Evolutionary conservation across 176 grass and related monocot genomes (phyloP), one percentile per base, ranked within the genome.

Genomic region (Oryza coarctata): DNA sequence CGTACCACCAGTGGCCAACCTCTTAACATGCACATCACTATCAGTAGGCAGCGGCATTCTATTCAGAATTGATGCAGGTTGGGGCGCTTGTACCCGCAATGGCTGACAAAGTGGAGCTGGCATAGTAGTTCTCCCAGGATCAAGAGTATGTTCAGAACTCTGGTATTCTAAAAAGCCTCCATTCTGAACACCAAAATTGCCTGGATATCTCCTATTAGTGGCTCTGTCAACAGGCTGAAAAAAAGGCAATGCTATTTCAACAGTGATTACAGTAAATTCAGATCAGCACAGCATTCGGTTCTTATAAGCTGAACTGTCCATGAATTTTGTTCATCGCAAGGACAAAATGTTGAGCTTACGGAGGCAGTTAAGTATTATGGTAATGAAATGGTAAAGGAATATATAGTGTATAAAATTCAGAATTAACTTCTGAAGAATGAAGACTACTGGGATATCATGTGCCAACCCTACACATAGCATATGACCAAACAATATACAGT

Each of bases 201-300:
- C 78, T 69, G 65, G 70, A 82, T 91, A 78, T 73, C 83, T 93
- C 79, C 86, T 90, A 70, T 69, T 75, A 74, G 63, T 80, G 52
- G 60, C 45, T 44, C 68, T 68, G 65, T 93, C 86, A 77, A 64
- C 83, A 82, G 81, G 82, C 97, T 99, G 87, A 65, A 87, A 65
- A 40, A 82, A 43, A 10, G 15, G 15, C 22, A 47, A 30, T 28
- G 50, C 17, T 72, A 47, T 79, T 38, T 86, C 30, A 90, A 68
- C 3, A 61, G 9, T 18, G 55, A 78, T 39, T 69, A 63, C 70
- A 65, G 40, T 76, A 50, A 11, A 63, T 57, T 45, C 35, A 81
- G 13, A 77, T 9, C 44, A 28, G 77, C 30, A 73, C 15, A 65
- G 12, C 62, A 75, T 17, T 71, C 28, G 65, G 4, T 43, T 63